Evolutionary conservation across 768 basidiomycete species (phyloP), one percentile per base, ranked within the genome.

Genomic region (Podaxis sp.): DNA sequence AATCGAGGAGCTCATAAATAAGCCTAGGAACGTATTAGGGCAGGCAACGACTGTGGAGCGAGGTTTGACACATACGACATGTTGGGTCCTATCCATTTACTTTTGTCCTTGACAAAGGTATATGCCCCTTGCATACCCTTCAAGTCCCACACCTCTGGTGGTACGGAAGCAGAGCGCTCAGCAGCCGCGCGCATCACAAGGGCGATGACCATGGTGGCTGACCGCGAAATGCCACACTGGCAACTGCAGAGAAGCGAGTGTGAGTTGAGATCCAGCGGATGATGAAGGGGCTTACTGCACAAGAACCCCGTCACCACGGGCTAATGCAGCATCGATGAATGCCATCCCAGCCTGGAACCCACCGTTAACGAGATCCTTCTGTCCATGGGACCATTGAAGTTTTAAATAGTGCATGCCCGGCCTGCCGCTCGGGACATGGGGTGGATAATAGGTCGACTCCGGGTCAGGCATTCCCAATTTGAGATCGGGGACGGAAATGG

Each of bases 131-230:
- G 92, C 92, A 94, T 94, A 57, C 93, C 92, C 66, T 87, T 87
- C 65, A 94, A 79, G 8, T 85, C 83, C 87, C 88, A 90, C 5
- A 93, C 84, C 65, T 92, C 86, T 44, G 89, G 81, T 13, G 90
- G 87, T 24, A 91, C 90, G 46, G 78, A 79, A 13, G 88, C 78
- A 12, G 84, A 85, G 65, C 80, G 82, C 51, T 84, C 80, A 52
- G 88, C 87, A 30, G 94, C 92, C n/a, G 93, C 92, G 57, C 93
- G 87, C 94, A 96, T 96, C 66, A 95, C 92, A 61, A 95, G 83
- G 40, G 94, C 95, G 65, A 96, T 96, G 54, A 90, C 85, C 72
- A 96, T 77, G 1, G 95, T 96, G 17, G 95, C 95, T 8, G 92
- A 94, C 66, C 95, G 85, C 22, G 94, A 95, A 38, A 96, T 90